Evolutionary conservation across 768 basidiomycete species (phyloP), one percentile per base, ranked within the genome.

Genomic region (Chalciporus sphaerocephalus): DNA sequence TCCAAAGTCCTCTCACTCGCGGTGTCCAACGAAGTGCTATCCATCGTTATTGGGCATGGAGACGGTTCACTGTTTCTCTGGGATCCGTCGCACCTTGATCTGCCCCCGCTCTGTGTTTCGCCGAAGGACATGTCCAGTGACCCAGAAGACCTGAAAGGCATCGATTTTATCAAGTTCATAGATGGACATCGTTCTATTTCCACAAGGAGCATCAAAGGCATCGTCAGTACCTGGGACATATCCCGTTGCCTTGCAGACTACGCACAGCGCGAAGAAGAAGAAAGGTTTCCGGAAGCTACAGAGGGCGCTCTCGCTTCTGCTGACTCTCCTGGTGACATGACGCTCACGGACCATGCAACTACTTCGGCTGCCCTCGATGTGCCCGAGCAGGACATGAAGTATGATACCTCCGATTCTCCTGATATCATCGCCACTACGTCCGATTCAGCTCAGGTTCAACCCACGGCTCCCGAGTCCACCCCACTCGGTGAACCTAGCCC

Each of bases 61-160:
- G 48, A 59, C 24, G 50, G 53, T 4, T 52, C 57, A 33, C 16
- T 50, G 2, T 51, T 48, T 30, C 15, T 57, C 15, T 59, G 56
- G 56, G 47, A 51, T 38, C 54, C 53, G 11, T 35, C 47, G 12
- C 28, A 25, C 16, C 5, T 20, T n/a, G 1, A 46, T n/a, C 11
- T 38, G 24, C 9, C 13, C 6, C 46, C 55, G 12, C 54, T 49
- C 23, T 42, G 40, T 11, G 40, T 50, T n/a, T 41, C 23, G 1
- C 36, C 55, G 22, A n/a, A 25, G 30, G 40, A 43, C 18, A 37
- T 44, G 5, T 38, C 39, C 23, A 25, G 40, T 16, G 16, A 12
- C 13, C 5, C n/a, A 24, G 27, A 20, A 7, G 20, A 37, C 9
- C 34, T 33, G n/a, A 44, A 54, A 16, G 45, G 44, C 12, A 8